Conservation (phyloP, 2,329 filamentous ascomycete genomes). For the Metarhizium guizhouense region DNA sequence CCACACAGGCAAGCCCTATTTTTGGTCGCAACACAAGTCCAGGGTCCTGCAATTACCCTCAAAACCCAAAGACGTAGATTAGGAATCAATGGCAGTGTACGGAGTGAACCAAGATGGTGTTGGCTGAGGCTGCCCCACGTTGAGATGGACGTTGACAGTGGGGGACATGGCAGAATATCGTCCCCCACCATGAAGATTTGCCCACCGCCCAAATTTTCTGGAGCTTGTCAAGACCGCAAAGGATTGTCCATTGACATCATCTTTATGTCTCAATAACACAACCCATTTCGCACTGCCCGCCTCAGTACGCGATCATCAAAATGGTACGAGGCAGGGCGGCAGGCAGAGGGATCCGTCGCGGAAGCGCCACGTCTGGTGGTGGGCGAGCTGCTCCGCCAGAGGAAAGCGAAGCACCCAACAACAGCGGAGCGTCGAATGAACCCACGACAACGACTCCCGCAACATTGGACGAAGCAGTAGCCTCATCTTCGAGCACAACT, state of each 20-base stretch:
- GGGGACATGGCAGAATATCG: constrained; percentile 18
- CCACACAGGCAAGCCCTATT: too few relatives aligned
- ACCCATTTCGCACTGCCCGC: background rate
- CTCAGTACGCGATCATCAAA: background rate
- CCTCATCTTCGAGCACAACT: constrained; percentile 15
- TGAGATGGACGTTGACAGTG: background rate
- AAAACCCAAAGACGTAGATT: too few relatives aligned
- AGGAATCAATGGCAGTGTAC: too few relatives aligned
- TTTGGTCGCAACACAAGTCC: too few relatives aligned
- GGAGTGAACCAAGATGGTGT: too few relatives aligned
- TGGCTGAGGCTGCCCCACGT: too few relatives aligned
- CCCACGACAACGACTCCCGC: constrained; percentile 11
- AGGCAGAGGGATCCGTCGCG: constrained; percentile 23
- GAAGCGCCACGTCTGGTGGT: constrained; percentile 17
- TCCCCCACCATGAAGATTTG: constrained; percentile 23
- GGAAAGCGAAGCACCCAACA: constrained; percentile 16
- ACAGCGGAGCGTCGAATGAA: constrained; percentile 8
- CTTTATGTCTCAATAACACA: background rate
- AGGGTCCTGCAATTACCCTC: too few relatives aligned
- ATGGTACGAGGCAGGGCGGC: constrained; percentile 26
- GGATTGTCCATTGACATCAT: constrained; percentile 2
- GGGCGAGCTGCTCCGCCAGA: constrained; percentile 9
- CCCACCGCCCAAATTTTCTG: constrained; percentile 15
- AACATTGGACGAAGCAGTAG: constrained; percentile 10
- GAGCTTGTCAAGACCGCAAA: background rate